Evolutionary conservation across 495 filamentous ascomycete species (phyloP).

Genomic region (Aspergillus coremiiformis): DNA sequence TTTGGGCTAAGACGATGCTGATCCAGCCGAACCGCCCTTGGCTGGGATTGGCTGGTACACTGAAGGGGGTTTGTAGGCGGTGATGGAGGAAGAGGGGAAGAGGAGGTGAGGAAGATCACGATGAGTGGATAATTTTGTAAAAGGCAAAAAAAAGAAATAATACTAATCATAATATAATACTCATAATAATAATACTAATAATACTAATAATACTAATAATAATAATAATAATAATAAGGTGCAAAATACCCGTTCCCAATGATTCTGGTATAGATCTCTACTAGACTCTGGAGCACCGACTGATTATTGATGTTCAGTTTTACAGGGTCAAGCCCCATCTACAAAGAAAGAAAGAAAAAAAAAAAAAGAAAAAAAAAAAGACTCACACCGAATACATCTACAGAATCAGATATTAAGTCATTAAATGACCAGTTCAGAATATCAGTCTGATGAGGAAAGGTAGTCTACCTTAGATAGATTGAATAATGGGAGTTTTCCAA

Average conservation of each 20-base stretch:
- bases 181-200: no score
- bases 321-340: background rate
- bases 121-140: background rate
- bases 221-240: no score
- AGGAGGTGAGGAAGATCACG: background rate
- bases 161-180: no score
- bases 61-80: background rate
- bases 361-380: no score
- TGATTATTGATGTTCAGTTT: constrained; percentile 1
- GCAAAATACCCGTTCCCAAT: background rate
- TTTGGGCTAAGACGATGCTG: constrained; percentile 13
- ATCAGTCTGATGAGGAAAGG: constrained; percentile 15
- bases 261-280: background rate
- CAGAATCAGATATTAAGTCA: constrained; percentile 5
- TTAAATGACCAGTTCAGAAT: constrained; percentile 6
- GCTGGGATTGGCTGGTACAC: constrained; percentile 10
- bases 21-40: constrained; percentile 8
- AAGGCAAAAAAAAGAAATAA: background rate
- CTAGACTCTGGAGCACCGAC: no score
- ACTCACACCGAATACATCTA: constrained; percentile 3
- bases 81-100: background rate
- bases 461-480: constrained; percentile 8
- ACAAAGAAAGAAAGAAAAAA: no score
- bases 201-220: no score
- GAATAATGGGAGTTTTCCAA: constrained; percentile 5